phyloP scores from a whole-genome alignment of 2,329 filamentous ascomycete genomes.

The Colletotrichum siamense region DNA sequence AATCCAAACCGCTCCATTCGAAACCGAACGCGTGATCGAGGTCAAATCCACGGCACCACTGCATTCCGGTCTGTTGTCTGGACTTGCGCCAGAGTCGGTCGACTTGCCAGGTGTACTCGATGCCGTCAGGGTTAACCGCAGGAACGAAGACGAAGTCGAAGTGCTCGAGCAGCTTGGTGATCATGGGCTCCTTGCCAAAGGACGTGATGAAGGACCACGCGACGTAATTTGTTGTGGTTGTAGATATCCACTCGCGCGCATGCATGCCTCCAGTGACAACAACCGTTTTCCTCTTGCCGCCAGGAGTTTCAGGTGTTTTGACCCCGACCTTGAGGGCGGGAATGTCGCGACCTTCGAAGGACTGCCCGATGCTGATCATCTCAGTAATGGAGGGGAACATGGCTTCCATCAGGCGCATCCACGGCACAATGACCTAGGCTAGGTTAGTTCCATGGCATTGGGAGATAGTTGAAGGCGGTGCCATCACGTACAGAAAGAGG shows the following conservation, averaged over 20 bases:
- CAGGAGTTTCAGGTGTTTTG: constrained; percentile 43
- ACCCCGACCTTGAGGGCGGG: constrained; percentile 78
- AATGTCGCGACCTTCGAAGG: constrained; percentile 88
- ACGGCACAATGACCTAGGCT: constrained; percentile 69
- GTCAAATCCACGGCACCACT: constrained; percentile 87
- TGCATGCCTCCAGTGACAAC: constrained; percentile 87
- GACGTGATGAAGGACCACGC: constrained; percentile 87
- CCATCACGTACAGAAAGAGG: constrained; percentile 66
- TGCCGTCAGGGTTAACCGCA: constrained; percentile 90
- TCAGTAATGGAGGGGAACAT: constrained; percentile 86
- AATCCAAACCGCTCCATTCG: constrained; percentile 70
- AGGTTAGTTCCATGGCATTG: constrained; percentile 26
- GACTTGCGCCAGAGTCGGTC: constrained; percentile 97
- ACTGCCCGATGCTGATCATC: constrained; percentile 79
- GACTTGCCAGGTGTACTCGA: constrained; percentile 90
- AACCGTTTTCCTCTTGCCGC: constrained; percentile 70
- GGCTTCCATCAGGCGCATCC: constrained; percentile 88
- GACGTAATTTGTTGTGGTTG: constrained; percentile 87
- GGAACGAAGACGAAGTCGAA: constrained; percentile 92
- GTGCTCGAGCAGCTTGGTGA: constrained; percentile 79
- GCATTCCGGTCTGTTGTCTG: constrained; percentile 79
- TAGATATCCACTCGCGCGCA: constrained; percentile 95
- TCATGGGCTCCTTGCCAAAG: constrained; percentile 74
- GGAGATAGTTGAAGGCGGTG: not conserved
- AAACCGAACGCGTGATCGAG: constrained; percentile 87